Evolutionary conservation across 2,329 filamentous ascomycete genomes (phyloP).

Genomic region (Neocatenulostroma microsporum): DNA sequence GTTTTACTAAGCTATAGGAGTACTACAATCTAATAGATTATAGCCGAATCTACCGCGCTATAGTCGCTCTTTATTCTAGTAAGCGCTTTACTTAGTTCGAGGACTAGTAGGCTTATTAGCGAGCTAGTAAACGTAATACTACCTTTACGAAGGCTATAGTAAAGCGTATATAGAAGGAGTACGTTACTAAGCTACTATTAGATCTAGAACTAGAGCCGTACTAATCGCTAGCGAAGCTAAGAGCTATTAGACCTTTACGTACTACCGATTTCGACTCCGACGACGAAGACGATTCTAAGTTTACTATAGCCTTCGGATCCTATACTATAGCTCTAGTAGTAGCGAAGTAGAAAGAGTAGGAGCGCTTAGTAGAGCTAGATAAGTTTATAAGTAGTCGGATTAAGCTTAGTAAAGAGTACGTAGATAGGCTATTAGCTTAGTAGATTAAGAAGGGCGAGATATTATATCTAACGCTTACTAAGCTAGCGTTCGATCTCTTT

Average conservation of each 20-base stretch:
- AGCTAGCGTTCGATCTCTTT: slow-evolving; percentile 8
- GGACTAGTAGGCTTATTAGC: not conserved
- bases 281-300: no score
- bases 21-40: slow-evolving; percentile 5
- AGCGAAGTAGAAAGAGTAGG: not conserved
- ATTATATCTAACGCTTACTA: slow-evolving; percentile 6
- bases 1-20: slow-evolving; percentile 6
- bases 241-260: no score
- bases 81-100: slow-evolving; percentile 2
- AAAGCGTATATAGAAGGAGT: not conserved
- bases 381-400: not conserved
- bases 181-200: not conserved
- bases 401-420: not conserved
- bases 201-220: not conserved
- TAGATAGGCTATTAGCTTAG: not conserved
- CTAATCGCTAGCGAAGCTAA: no score
- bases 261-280: no score
- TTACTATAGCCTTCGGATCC: not conserved
- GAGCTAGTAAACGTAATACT: not conserved
- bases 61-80: slow-evolving; percentile 1
- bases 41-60: slow-evolving; percentile 1
- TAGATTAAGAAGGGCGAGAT: not conserved
- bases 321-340: not conserved
- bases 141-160: not conserved
- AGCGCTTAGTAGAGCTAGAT: not conserved